A percentile compares a stretch with the other conserved stretches of the same genome.
Conservation (phyloP, 345 rosid species). For the Limnanthes douglasii region DNA sequence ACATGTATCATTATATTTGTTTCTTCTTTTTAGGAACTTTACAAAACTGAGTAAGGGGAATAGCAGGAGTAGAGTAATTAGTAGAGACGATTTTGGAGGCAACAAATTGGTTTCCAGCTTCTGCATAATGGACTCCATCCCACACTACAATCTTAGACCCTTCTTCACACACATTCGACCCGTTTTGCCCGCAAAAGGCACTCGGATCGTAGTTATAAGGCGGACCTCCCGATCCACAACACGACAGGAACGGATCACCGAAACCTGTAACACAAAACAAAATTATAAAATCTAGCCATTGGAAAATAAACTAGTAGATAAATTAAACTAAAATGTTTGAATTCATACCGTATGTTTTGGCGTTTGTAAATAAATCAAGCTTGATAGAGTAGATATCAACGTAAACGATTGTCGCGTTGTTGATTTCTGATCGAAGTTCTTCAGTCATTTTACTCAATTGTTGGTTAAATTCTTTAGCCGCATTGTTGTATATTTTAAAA, state of each 20-base stretch:
- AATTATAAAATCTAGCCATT: not conserved
- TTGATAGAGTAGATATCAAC: conserved; percentile 29
- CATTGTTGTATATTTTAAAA: conserved; percentile 24
- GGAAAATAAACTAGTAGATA: not conserved
- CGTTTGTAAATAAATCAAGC: conserved; percentile 23
- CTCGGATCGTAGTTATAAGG: conserved; percentile 22
- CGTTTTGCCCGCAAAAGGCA: conserved; percentile 14
- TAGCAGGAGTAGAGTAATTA: conserved; percentile 22
- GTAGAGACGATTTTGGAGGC: conserved; percentile 22
- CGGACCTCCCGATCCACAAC: conserved; percentile 29
- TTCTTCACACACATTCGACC: conserved; percentile 16
- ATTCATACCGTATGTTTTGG: conserved; percentile 17
- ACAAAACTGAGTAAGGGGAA: conserved; percentile 21
- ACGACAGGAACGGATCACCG: conserved; percentile 20
- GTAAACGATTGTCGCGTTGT: conserved; percentile 27
- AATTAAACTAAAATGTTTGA: not conserved
- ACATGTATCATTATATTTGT: no score
- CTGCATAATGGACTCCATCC: conserved; percentile 47
- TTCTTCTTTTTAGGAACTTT: not conserved
- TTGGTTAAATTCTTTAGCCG: conserved; percentile 30
- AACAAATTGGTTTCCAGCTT: conserved; percentile 30
- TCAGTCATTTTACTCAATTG: conserved; percentile 16
- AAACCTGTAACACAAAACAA: conserved; percentile 16
- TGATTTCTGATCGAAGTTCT: conserved; percentile 20
- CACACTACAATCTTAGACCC: conserved; percentile 19